Base-by-base conservation (phyloP, 306 rosid genomes). In the Phaseolus lunatus region DNA sequence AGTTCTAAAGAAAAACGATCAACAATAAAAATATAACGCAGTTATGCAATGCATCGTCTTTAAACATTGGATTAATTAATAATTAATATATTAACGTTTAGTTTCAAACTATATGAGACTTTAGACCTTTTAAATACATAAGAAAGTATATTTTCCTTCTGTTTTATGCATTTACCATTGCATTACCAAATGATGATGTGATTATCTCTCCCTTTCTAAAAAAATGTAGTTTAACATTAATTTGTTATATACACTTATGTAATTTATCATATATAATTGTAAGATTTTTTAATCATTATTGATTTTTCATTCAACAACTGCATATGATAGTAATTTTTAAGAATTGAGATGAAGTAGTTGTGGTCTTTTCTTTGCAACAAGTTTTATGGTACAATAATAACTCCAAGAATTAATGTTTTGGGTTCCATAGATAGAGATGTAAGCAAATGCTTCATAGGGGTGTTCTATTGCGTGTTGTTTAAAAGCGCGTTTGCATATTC, bases 401-500 rank as follows among this genome's bases (percentile, higher is more conserved):
- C 53, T 5, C 53, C 19, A 48, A 8, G 56, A n/a, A 37, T 37
- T 6, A 37, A 50, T 0, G 56, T 50, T 50, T 50, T 50, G 23
- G 23, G 56, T 50, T 18, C 1, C 0, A 2, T 18, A n/a, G 16
- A 48, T 48, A n/a, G 56, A n/a, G 56, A 50, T n/a, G 4, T 24
- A 24, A 1, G 19, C 2, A 22, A 22, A 56, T 23, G 16, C 5
- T 23, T 56, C 16, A 11, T 10, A 56, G 16, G 22, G 3, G 8
- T 15, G 7, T 56, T 23, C 35, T 22, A 10, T 11, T 3, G 13
- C 35, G 14, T 10, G 63, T 23, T 12, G n/a, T 56, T 56, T 27
- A 59, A 58, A 56, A 56, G 63, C 66, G 66, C 39, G 66, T 59
- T 59, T 5, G 10, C 41, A 27, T 59, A 20, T 59, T 59, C 66